Evolutionary conservation across 768 basidiomycete genomes (phyloP).

Genomic region (Lentinula lateritia): DNA sequence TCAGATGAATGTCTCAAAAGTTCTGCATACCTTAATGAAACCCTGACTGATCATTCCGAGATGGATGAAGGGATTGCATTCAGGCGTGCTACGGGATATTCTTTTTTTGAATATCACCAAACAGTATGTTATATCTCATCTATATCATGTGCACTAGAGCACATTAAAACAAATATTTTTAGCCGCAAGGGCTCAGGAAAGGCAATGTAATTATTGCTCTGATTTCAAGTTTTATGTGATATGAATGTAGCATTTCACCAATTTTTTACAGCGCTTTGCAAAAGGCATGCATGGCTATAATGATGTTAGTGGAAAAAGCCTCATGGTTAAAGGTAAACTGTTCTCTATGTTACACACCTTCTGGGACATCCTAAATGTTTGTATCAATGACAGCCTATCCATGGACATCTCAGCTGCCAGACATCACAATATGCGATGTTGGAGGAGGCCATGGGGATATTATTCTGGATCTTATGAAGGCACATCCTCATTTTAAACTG

Average conservation of each 20-base stretch:
- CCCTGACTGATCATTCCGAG: conserved; percentile 23
- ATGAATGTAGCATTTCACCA: no score
- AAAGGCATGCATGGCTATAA: conserved; percentile 26
- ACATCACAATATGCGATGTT: conserved; percentile 32
- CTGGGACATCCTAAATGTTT: neutral
- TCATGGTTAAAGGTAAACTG: conserved; percentile 20
- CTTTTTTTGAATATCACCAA: conserved; percentile 13
- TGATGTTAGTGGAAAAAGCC: conserved; percentile 19
- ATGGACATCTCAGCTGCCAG: conserved; percentile 24
- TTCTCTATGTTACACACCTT: neutral
- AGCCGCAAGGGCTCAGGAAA: conserved; percentile 12
- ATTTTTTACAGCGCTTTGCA: conserved; percentile 18
- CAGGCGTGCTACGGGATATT: conserved; percentile 12
- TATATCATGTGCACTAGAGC: no score
- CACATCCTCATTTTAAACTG: conserved; percentile 26
- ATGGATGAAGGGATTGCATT: conserved; percentile 9
- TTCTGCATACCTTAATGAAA: conserved; percentile 25
- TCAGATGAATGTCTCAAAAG: conserved; percentile 17
- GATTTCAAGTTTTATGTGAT: neutral
- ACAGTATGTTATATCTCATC: neutral
- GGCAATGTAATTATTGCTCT: conserved; percentile 4
- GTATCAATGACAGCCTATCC: conserved; percentile 21
- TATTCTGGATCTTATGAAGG: conserved; percentile 25
- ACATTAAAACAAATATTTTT: neutral
- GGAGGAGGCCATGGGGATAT: conserved; percentile 32